Evolutionary conservation across 176 grass and related monocot genomes (phyloP), one percentile per base, ranked within the genome.

Genomic region (Raddia distichophylla): DNA sequence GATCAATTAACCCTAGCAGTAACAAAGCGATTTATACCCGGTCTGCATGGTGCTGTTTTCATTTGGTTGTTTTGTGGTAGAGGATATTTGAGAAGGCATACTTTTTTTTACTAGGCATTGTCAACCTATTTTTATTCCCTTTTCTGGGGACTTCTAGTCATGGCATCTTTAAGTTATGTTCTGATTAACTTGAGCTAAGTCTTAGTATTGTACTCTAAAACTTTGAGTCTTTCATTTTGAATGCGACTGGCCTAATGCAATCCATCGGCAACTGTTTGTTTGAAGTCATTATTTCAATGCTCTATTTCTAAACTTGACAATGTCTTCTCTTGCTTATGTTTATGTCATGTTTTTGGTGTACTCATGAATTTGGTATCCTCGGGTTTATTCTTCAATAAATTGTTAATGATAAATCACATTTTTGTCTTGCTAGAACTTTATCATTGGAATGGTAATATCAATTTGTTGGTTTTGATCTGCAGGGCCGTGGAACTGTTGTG

Each of bases 401-500:
- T 5, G 60, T 51, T 0, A 20, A 27, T 14, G 43, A 35, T 8
- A 8, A 32, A 8, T 73, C 10, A 17, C 16, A 10, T n/a, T 8
- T 58, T 69, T 18, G 16, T 77, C 1, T 48, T 60, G 14, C 56
- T 32, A 71, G 0, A 57, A 47, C 11, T 48, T 22, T 64, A 73
- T 86, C 7, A 34, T 76, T 77, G 73, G 1, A 3, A 12, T 46
- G 15, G 33, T 56, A 8, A 37, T 19, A 58, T 22, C 4, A 5
- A 57, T 66, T 59, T 62, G 7, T 80, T 68, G 15, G 14, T 67
- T 66, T 70, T 27, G 19, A 83, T 52, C 45, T 87, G 57, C 70
- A 99, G 96, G 96, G 96, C 22, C 96, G 96, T 86, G 96, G 96
- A 14, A 99, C 96, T 76, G 96, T 99, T 68, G 96, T 95, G 35